Evolutionary conservation across 768 basidiomycete species (phyloP).

Genomic region (Lepiota venenata): DNA sequence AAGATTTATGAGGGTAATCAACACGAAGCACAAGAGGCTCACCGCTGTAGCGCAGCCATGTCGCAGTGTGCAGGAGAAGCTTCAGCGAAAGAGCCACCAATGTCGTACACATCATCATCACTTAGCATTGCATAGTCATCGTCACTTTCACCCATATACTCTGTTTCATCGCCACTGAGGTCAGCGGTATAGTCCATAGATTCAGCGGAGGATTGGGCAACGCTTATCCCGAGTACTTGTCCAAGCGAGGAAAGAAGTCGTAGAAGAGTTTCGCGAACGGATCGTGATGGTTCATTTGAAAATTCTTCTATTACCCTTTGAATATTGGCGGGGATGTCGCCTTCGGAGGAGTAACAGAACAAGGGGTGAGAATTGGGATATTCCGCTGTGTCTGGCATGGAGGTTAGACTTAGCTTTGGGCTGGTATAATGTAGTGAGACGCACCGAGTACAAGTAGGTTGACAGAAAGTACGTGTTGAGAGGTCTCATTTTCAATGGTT

Average conservation of each 20-base stretch:
- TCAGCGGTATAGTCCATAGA: slow-evolving; percentile 19
- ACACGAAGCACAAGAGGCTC: slow-evolving; percentile 10
- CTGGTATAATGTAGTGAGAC: slow-evolving; percentile 12
- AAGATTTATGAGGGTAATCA: slow-evolving; percentile 1
- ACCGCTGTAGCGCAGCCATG: slow-evolving; percentile 29
- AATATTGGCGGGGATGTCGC: slow-evolving; percentile 36
- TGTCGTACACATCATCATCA: slow-evolving; percentile 34
- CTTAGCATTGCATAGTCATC: slow-evolving; percentile 29
- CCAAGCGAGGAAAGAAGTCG: slow-evolving; percentile 36
- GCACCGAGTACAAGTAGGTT: slow-evolving; percentile 50
- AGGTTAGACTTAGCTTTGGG: not conserved
- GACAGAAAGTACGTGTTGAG: slow-evolving; percentile 31
- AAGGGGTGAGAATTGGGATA: slow-evolving; percentile 60
- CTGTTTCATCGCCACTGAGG: slow-evolving; percentile 25
- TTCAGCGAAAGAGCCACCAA: slow-evolving; percentile 24
- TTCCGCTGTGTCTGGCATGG: slow-evolving; percentile 52
- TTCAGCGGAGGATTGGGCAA: slow-evolving; percentile 9
- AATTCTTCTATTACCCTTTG: slow-evolving; percentile 42
- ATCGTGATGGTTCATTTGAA: slow-evolving; percentile 33
- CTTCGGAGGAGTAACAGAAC: slow-evolving; percentile 52
- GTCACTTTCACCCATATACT: slow-evolving; percentile 33
- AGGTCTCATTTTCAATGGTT: slow-evolving; percentile 31
- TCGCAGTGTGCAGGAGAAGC: slow-evolving; percentile 19
- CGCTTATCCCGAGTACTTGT: slow-evolving; percentile 16
- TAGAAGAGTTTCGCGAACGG: slow-evolving; percentile 43